These are phyloP conservation scores for Stachybotrys elegans DNA, from an alignment of 2,329 filamentous ascomycete genomes.

Conservation along the genomic window DNA sequence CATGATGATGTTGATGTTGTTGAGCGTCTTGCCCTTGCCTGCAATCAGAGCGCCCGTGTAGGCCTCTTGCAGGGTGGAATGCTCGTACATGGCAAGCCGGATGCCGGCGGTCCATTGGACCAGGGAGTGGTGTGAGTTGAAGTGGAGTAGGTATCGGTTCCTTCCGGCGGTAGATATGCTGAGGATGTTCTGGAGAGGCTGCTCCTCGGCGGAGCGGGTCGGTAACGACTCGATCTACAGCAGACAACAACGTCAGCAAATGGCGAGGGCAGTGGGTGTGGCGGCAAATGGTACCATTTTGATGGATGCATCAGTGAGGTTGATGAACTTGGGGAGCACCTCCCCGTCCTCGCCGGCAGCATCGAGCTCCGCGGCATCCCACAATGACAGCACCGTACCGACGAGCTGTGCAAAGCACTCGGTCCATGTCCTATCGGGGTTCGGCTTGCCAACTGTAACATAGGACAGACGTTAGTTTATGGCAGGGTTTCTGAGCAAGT, in stretches of 20 bases:
- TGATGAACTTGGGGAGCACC: conserved; percentile 88
- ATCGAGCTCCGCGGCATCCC: conserved; percentile 92
- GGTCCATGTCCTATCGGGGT: conserved; percentile 82
- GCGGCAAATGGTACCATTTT: conserved; percentile 69
- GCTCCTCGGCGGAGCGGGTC: conserved; percentile 69
- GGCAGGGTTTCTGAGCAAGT: background rate
- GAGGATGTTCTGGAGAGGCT: conserved; percentile 87
- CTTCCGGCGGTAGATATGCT: conserved; percentile 93
- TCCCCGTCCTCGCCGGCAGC: conserved; percentile 79
- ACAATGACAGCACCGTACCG: conserved; percentile 88
- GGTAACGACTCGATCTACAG: conserved; percentile 79
- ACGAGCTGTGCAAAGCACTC: conserved; percentile 97
- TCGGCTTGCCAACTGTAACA: conserved; percentile 72
- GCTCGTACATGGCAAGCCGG: conserved; percentile 88
- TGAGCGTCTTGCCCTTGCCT: conserved; percentile 82
- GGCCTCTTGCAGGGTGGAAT: conserved; percentile 87
- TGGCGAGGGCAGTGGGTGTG: background rate
- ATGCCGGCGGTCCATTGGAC: conserved; percentile 96
- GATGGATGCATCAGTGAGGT: conserved; percentile 93
- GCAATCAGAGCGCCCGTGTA: conserved; percentile 95
- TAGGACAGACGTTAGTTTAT: conserved; percentile 3
- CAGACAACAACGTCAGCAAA: background rate
- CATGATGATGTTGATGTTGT: conserved; percentile 87
- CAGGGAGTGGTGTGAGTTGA: conserved; percentile 89
- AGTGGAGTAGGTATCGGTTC: conserved; percentile 93